Percentiles rank a stretch among this genome's conserved stretches.
These are phyloP conservation scores for Phytophthora boehmeriae DNA, from an alignment of 352 stramenopile genomes.

Conservation along the genomic window DNA sequence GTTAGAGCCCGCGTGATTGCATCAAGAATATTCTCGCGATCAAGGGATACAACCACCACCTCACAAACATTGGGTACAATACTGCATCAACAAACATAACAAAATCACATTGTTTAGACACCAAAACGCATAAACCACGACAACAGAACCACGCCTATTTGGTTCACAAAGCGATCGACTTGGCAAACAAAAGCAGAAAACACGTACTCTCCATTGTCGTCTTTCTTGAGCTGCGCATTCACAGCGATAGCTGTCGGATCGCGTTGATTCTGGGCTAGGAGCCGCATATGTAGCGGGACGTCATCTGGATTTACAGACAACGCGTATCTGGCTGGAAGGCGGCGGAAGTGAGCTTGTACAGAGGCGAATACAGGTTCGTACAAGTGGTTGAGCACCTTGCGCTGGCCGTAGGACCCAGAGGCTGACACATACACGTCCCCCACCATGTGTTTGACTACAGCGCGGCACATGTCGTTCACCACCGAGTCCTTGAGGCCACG, in stretches of 20 bases:
- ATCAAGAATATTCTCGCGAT: slow-evolving; percentile 82
- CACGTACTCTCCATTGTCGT: slow-evolving; percentile 86
- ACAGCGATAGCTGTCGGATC: slow-evolving; percentile 83
- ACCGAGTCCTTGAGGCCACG: slow-evolving; percentile 86
- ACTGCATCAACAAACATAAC: slow-evolving; percentile 29
- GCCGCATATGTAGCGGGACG: slow-evolving; percentile 87
- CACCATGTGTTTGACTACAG: slow-evolving; percentile 90
- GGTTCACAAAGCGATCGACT: too few species aligned
- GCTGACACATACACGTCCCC: slow-evolving; percentile 85
- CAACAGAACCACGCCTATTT: not conserved
- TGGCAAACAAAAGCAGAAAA: not conserved
- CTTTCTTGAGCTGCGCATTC: slow-evolving; percentile 84
- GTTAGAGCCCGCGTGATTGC: slow-evolving; percentile 82
- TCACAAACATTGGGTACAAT: slow-evolving; percentile 82
- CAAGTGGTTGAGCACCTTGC: slow-evolving; percentile 86
- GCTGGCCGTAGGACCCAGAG: slow-evolving; percentile 63
- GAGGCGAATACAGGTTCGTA: slow-evolving; percentile 88
- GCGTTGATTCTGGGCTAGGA: slow-evolving; percentile 82
- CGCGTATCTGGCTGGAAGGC: slow-evolving; percentile 81
- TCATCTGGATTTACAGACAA: slow-evolving; percentile 87
- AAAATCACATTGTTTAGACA: slow-evolving; percentile 1
- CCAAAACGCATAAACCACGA: not conserved
- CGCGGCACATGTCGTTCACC: slow-evolving; percentile 89
- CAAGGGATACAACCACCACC: slow-evolving; percentile 79
- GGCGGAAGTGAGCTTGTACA: slow-evolving; percentile 83